Base-by-base conservation (phyloP, 257 asterid genomes). In the Primulina tabacum region DNA sequence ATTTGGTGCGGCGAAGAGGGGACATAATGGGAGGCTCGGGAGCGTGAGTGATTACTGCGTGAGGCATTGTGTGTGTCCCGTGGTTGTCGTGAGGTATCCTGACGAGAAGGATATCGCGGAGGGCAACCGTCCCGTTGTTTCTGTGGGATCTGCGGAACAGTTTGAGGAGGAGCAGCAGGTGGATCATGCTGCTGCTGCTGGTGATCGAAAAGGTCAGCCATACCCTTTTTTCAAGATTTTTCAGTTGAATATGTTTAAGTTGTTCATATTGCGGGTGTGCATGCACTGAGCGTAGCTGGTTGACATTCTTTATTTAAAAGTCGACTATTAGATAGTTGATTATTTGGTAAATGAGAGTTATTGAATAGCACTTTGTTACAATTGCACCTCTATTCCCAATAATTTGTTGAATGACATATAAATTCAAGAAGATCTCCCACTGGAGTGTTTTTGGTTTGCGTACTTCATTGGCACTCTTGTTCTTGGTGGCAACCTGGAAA, bases 11-110 rank as follows among this genome's bases (percentile, higher is more conserved):
- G 82, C 86, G 0, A 91, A 81, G 79, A 87, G 79, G 67, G 95
- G 93, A 8, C 83, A 78, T 55, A 84, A 87, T 76, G 95, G 87
- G 34, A 84, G 97, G 87, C 90, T 92, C 33, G 96, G 97, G 32
- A 92, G 96, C 79, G 95, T 92, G 1, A 92, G 97, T 81, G 97
- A 92, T 87, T 92, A 92, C 79, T 92, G 96, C 76, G 97, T 92
- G 8, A 87, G 97, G 89, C 97, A 92, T 71, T 92, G 95, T 56
- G 96, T 92, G 11, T 92, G 96, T 65, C 97, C 96, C 17, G 97
- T 92, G 24, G 97, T 92, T 67, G 97, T 91, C 16, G 95, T 92
- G 16, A 80, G 97, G 63, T 89, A 82, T 68, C 90, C 92, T 10
- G 97, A 86, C 69, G 95, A 89, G 67, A 87, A 84, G 82, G 90